A percentile compares a stretch with the other conserved stretches of the same genome.
Conservation (phyloP, 2,329 filamentous ascomycete genomes). For the Alternaria incomplexa region DNA sequence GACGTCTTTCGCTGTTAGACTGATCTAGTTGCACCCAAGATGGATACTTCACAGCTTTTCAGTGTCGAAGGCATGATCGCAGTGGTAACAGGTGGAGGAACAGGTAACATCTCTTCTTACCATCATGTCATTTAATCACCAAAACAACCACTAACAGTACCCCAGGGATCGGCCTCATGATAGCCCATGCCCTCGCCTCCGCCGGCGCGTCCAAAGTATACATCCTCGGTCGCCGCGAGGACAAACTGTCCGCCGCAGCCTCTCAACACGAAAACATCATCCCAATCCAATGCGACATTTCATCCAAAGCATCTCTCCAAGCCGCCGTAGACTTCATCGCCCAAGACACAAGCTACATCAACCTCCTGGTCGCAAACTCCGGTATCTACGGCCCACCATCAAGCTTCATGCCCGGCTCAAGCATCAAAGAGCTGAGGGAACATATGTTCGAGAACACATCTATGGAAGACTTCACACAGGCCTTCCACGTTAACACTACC, state of each 20-base stretch:
- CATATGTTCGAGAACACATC: neutral
- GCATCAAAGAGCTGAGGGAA: neutral
- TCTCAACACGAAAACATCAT: neutral
- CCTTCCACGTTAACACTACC: conserved; percentile 39
- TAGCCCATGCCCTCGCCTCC: neutral
- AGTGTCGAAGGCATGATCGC: neutral
- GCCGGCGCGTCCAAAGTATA: neutral
- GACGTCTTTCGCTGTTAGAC: too few relatives aligned
- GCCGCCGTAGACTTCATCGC: neutral
- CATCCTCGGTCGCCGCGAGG: neutral
- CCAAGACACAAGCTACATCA: neutral
- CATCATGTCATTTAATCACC: too few relatives aligned
- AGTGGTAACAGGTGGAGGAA: neutral
- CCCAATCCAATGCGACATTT: neutral
- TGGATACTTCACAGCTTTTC: neutral
- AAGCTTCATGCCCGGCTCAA: neutral
- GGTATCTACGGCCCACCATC: neutral
- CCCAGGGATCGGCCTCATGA: neutral
- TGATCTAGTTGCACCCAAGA: neutral
- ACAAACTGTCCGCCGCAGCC: neutral
- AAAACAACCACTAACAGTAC: too few relatives aligned
- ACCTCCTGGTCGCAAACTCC: neutral
- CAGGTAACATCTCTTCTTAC: neutral
- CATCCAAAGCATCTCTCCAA: neutral
- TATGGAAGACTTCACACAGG: conserved; percentile 33